A percentile compares a stretch with the other conserved stretches of the same genome.
phyloP scores from a whole-genome alignment of 2,329 filamentous ascomycete genomes.

The Triangularia setosa region DNA sequence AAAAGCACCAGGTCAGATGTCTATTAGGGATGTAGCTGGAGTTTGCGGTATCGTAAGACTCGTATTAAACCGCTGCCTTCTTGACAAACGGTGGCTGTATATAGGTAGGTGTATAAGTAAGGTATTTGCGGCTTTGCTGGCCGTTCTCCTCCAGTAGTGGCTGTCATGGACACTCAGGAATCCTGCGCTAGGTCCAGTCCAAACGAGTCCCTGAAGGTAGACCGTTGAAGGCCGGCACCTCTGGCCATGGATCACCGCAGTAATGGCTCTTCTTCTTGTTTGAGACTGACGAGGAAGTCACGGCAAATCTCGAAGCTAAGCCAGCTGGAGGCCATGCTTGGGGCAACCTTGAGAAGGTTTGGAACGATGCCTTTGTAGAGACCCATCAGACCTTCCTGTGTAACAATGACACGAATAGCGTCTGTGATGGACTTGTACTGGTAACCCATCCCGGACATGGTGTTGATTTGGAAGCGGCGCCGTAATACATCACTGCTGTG shows the following conservation, averaged over 20 bases:
- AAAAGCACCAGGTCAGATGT: background rate
- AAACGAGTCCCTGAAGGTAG: background rate
- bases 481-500: conserved; percentile 75
- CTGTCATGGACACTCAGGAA: background rate
- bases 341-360: conserved; percentile 93
- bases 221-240: background rate
- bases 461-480: conserved; percentile 95
- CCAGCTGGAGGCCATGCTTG: conserved; percentile 98
- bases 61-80: background rate
- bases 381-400: conserved; percentile 77
- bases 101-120: background rate
- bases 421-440: conserved; percentile 85
- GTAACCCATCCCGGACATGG: conserved; percentile 98
- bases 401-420: conserved; percentile 75
- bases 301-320: conserved; percentile 92
- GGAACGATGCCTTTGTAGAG: conserved; percentile 96
- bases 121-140: background rate
- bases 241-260: conserved; percentile 23
- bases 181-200: background rate
- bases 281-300: conserved; percentile 71
- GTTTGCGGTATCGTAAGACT: conserved; percentile 1
- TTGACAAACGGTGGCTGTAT: background rate
- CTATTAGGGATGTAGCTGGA: conserved; percentile 1
- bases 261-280: conserved; percentile 38
- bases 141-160: background rate